Base-by-base conservation (phyloP, 768 basidiomycete genomes). In the Kwoniella newhampshirensis region DNA sequence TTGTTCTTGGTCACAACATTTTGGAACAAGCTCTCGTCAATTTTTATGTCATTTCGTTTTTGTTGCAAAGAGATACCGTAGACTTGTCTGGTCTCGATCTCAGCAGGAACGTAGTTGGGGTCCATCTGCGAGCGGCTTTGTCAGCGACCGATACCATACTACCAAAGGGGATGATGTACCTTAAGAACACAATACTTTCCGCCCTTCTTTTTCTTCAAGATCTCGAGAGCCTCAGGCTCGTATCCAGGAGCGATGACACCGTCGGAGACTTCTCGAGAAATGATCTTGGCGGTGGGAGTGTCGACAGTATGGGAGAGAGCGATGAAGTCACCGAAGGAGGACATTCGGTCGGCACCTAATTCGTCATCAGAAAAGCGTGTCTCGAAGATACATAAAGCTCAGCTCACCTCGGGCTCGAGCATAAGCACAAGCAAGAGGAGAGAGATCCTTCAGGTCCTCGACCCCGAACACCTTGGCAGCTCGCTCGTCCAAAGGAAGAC, bases 241-340 rank as follows among this genome's bases (percentile, higher is more conserved):
- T 93, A 99, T 40, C 91, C 92, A 0, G 96, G 94, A 1, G 96
- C 94, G 55, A 99, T 91, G 65, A 99, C 88, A 28, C 96, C 96
- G 74, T 99, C 96, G 0, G 96, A 98, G 9, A 99, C 96, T 74
- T 99, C 96, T 17, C 96, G 84, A n/a, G 91, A 93, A 73, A 99
- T 96, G 75, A 99, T 93, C 63, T 85, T 86, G 40, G 96, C 96
- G 8, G 96, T 98, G 1, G 90, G 87, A 35, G 92, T 80, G 74
- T 99, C 96, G 78, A 93, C 96, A 18, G 86, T 84, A 25, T 87
- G 86, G 17, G 92, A 96, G 11, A 99, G 82, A 0, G 92, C 96
- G 67, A 99, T 93, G 75, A 98, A 99, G 79, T 99, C 96, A 4
- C 96, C 96, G 75, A 98, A 99, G 2, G 94, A 97, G 0, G 94